These are phyloP conservation scores for Ceratocystis harringtonii DNA, from an alignment of 2,329 filamentous ascomycete species.

Conservation along the genomic window DNA sequence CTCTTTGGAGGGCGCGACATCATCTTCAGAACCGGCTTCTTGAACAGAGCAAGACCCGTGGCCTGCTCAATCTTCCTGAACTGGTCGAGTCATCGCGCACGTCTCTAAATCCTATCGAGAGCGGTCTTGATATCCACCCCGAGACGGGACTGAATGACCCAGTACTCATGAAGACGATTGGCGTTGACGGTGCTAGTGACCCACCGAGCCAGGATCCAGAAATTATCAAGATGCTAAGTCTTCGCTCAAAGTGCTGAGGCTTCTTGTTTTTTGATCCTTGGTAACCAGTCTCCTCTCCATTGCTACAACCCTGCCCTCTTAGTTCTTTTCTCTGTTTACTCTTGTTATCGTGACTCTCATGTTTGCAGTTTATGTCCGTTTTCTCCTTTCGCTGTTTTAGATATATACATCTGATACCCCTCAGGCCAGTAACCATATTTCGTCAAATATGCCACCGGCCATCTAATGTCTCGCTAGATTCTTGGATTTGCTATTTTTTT, in stretches of 20 bases:
- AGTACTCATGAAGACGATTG: conserved; percentile 23
- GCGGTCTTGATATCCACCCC: conserved; percentile 28
- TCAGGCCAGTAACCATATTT: background rate
- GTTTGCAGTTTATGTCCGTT: background rate
- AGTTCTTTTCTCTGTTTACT: background rate
- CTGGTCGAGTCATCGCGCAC: conserved; percentile 24
- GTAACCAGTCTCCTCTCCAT: background rate
- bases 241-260: conserved; percentile 10
- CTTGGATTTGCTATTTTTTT: background rate
- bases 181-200: conserved; percentile 20
- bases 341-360: background rate
- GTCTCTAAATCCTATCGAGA: conserved; percentile 21
- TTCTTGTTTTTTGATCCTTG: background rate
- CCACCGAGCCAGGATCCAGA: conserved; percentile 29
- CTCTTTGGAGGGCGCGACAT: conserved; percentile 11
- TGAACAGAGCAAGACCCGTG: conserved; percentile 13
- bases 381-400: background rate
- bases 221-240: conserved; percentile 22
- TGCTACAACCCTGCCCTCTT: background rate
- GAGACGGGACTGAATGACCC: conserved; percentile 29
- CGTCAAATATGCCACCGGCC: background rate
- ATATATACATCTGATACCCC: conserved; percentile 10
- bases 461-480: background rate
- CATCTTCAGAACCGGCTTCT: conserved; percentile 11
- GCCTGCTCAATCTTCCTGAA: conserved; percentile 22